Evolutionary conservation across 2,329 filamentous ascomycete genomes (phyloP).

Genomic region (Neofusicoccum sp.): DNA sequence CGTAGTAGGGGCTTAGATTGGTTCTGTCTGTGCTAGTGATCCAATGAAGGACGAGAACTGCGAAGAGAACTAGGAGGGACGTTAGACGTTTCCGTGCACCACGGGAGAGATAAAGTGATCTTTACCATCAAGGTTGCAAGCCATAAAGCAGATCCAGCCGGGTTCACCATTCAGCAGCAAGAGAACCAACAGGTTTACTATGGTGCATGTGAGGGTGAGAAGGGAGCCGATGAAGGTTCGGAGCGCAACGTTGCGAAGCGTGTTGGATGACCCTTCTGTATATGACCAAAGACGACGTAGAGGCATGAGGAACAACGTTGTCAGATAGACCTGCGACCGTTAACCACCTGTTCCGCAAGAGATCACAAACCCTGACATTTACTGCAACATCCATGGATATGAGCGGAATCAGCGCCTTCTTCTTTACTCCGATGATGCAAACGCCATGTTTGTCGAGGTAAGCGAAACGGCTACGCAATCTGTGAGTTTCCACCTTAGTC

Average conservation of each 20-base stretch:
- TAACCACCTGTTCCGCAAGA: neutral
- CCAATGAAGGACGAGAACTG: neutral
- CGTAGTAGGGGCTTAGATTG: neutral
- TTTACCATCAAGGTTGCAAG: constrained; percentile 1
- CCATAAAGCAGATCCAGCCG: constrained; percentile 5
- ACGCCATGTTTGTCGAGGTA: neutral
- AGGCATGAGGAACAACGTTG: constrained; percentile 63
- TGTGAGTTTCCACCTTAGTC: too few relatives aligned
- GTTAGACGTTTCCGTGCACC: too few relatives aligned
- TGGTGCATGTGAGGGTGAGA: neutral
- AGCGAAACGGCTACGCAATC: neutral
- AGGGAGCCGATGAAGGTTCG: neutral
- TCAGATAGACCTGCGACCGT: constrained; percentile 54
- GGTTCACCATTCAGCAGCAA: constrained; percentile 3
- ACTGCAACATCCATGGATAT: constrained; percentile 63
- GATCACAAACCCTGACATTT: constrained; percentile 44
- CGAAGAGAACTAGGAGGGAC: neutral
- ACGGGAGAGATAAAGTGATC: neutral
- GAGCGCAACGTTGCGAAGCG: neutral
- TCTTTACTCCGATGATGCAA: constrained; percentile 65
- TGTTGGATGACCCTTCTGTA: neutral
- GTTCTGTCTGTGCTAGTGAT: neutral
- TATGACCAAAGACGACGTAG: constrained; percentile 41
- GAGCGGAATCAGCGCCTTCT: constrained; percentile 60
- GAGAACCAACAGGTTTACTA: neutral